Evolutionary conservation across 2,329 filamentous ascomycete species (phyloP), one percentile per base, ranked within the genome.

Genomic region (Hyphodiscus sp.): DNA sequence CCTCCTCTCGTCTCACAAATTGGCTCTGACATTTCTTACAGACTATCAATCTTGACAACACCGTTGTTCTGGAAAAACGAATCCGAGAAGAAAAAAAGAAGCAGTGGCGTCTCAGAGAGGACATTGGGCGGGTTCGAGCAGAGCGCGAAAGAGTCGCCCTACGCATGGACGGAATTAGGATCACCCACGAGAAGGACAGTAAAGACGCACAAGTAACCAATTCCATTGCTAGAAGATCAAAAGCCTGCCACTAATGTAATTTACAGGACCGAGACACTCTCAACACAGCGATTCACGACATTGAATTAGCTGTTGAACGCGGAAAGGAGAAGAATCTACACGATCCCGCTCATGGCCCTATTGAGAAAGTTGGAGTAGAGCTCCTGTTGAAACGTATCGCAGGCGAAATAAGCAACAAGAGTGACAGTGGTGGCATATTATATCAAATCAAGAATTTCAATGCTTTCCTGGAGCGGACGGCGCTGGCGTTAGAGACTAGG

Each of bases 91-190:
- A 77, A 10, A 78, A 83, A 53, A 79, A 74, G 56, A 77, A 82
- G 61, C 84, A 71, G 64, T 66, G 83, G 2, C 65, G 70, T 0
- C 67, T 86, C 18, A 76, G 83, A 45, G 76, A 82, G 13, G 79
- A 83, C 30, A 81, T 86, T n/a, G 64, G 85, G 26, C 74, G 74
- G 1, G 73, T 85, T 53, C 76, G 79, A 45, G 72, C 73, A 20
- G 82, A 86, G 68, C 73, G 81, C 50, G 81, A 85, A 61, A 76
- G 85, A 58, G 77, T 86, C 8, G 80, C 78, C 5, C 67, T 86
- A 18, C 77, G 76, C 43, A 84, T 83, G 74, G 83, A 86, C 58
- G 79, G 80, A 8, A 71, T 85, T n/a, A 73, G 83, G 45, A 75
- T 76, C 38, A 77, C 75, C 60, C 81, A 86, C 53, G 81, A 85